A percentile compares a stretch with the other conserved stretches of the same genome.
phyloP scores from a whole-genome alignment of 306 rosid genomes.

The Rosa multiflora region DNA sequence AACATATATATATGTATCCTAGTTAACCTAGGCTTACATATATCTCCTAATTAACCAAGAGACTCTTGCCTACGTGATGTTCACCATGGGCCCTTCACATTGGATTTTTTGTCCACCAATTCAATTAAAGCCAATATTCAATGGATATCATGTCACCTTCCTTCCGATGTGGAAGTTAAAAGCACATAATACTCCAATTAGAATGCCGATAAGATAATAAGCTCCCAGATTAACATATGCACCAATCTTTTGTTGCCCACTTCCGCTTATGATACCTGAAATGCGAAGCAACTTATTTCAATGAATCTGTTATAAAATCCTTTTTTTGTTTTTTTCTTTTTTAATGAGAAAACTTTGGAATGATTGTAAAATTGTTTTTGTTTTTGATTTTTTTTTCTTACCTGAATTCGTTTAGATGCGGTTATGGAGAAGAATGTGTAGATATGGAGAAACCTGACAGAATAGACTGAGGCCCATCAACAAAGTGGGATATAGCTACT shows the following conservation, averaged over 20 bases:
- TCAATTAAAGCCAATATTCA: too few species aligned
- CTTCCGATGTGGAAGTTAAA: conserved; percentile 36
- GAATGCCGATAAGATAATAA: conserved; percentile 37
- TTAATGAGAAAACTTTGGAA: neutral
- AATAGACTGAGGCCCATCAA: neutral
- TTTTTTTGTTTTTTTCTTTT: neutral
- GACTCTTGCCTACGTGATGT: too few species aligned
- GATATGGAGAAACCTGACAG: neutral
- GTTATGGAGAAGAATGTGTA: neutral
- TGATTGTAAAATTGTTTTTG: neutral
- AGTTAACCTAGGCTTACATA: too few species aligned
- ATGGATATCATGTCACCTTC: conserved; percentile 20
- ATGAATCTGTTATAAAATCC: neutral
- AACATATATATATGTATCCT: too few species aligned
- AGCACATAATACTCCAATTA: conserved; percentile 26
- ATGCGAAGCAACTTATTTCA: neutral
- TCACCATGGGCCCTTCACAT: too few species aligned
- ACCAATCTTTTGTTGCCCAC: conserved; percentile 37
- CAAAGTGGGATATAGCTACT: neutral
- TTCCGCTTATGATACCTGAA: conserved; percentile 31
- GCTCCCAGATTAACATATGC: conserved; percentile 42
- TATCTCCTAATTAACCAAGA: too few species aligned
- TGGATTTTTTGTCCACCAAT: too few species aligned
- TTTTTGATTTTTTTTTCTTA: too few species aligned
- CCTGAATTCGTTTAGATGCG: neutral